Conservation (phyloP, 164 flowering plant genomes). For the Amborella trichopoda region DNA sequence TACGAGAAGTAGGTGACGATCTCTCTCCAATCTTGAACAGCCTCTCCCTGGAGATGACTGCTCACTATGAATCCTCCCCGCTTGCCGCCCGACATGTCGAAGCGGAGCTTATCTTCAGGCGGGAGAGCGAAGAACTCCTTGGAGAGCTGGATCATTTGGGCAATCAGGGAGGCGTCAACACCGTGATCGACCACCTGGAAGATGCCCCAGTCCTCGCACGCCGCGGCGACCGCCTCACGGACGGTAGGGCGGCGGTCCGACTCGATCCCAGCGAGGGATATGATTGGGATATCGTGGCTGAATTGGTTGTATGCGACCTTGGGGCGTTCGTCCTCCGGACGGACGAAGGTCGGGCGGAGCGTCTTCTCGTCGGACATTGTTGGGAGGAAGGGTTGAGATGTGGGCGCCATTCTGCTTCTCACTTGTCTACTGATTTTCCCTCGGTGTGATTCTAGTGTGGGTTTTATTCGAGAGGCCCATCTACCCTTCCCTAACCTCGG, state of each 20-base stretch:
- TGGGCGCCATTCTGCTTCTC: too few species aligned
- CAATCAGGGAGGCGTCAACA: conserved; percentile 35
- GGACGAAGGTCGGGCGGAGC: conserved; percentile 37
- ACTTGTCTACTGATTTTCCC: too few species aligned
- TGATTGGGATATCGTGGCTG: conserved; percentile 66
- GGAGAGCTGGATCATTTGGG: conserved; percentile 52
- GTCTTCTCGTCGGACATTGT: conserved; percentile 25
- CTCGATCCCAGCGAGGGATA: conserved; percentile 62
- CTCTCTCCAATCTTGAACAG: conserved; percentile 79
- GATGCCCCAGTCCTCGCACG: conserved; percentile 85
- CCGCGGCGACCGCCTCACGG: conserved; percentile 48
- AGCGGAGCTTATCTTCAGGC: conserved; percentile 65
- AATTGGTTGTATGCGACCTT: conserved; percentile 61
- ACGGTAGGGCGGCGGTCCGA: conserved; percentile 34
- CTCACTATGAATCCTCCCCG: conserved; percentile 84
- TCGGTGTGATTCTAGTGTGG: too few species aligned
- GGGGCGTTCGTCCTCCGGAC: conserved; percentile 87
- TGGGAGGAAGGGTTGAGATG: conserved; percentile 7
- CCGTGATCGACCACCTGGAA: conserved; percentile 83
- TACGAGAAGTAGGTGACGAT: conserved; percentile 78
- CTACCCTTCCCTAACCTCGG: too few species aligned
- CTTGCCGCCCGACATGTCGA: conserved; percentile 76
- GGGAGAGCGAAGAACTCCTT: conserved; percentile 61
- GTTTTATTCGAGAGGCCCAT: too few species aligned
- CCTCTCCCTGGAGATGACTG: conserved; percentile 81